These are phyloP conservation scores for Paecilomyces sp. DNA, from an alignment of 2,329 filamentous ascomycete species.

Conservation along the genomic window DNA sequence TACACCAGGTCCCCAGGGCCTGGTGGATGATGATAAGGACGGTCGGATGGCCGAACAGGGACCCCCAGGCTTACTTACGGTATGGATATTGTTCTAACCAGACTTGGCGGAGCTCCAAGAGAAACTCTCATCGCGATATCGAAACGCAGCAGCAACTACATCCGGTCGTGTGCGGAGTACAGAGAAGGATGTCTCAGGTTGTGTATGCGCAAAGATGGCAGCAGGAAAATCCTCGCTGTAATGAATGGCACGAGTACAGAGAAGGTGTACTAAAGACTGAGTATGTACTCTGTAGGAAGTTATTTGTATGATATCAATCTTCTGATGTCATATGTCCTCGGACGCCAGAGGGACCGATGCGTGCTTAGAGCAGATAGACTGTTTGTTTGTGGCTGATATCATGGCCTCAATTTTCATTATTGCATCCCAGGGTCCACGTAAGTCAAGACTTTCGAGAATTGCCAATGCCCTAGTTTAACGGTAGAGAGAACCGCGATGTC, in stretches of 20 bases:
- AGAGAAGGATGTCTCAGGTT: background rate
- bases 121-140: background rate
- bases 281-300: background rate
- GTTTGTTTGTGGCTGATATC: background rate
- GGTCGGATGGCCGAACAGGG: background rate
- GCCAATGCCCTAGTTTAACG: background rate
- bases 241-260: background rate
- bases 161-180: background rate
- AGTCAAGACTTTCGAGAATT: background rate
- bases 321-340: background rate
- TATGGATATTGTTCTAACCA: background rate
- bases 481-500: background rate
- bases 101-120: background rate
- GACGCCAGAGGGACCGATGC: background rate
- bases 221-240: background rate
- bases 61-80: background rate
- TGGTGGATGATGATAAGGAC: background rate
- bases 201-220: background rate
- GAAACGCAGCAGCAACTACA: background rate
- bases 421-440: background rate
- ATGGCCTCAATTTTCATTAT: background rate
- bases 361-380: background rate
- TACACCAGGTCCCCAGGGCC: background rate
- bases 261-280: no score
- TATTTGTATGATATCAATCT: background rate